A percentile compares a stretch with the other conserved stretches of the same genome.
Conservation (phyloP, 306 rosid species). For the Cajanus cajan region DNA sequence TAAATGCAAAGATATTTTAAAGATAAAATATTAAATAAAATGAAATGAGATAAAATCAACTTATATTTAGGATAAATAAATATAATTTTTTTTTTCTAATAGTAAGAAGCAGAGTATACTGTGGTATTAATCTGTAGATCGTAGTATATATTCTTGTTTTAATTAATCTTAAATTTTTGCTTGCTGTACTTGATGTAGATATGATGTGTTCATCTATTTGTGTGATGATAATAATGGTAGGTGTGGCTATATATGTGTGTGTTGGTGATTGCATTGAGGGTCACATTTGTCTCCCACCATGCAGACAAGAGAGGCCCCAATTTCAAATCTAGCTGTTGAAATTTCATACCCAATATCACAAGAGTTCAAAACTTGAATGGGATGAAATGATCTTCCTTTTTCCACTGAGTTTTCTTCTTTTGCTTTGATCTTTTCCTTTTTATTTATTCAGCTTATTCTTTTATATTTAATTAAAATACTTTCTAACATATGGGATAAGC, state of each 20-base stretch:
- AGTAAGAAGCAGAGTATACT: too few species aligned
- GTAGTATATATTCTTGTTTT: too few species aligned
- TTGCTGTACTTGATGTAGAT: conserved; percentile 24
- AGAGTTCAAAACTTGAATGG: conserved; percentile 46
- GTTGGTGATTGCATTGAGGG: conserved; percentile 63
- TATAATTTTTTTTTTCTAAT: too few species aligned
- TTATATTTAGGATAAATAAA: too few species aligned
- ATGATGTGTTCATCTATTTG: conserved; percentile 31
- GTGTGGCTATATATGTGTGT: conserved; percentile 41
- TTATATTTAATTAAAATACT: background rate
- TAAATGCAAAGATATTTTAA: too few species aligned
- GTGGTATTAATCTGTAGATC: too few species aligned
- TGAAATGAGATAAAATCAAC: too few species aligned
- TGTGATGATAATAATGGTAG: conserved; percentile 44
- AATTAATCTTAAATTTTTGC: background rate
- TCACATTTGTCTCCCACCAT: conserved; percentile 68
- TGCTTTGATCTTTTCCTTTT: background rate
- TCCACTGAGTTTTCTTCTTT: background rate
- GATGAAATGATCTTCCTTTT: conserved; percentile 31
- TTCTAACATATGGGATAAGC: conserved; percentile 30
- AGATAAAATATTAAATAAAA: too few species aligned
- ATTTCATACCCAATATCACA: conserved; percentile 37
- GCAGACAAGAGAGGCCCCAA: conserved; percentile 72
- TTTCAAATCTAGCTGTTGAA: conserved; percentile 51
- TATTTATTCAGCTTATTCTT: too few species aligned